Conservation (phyloP, 495 filamentous ascomycete species). For the Penicillium paxilli region DNA sequence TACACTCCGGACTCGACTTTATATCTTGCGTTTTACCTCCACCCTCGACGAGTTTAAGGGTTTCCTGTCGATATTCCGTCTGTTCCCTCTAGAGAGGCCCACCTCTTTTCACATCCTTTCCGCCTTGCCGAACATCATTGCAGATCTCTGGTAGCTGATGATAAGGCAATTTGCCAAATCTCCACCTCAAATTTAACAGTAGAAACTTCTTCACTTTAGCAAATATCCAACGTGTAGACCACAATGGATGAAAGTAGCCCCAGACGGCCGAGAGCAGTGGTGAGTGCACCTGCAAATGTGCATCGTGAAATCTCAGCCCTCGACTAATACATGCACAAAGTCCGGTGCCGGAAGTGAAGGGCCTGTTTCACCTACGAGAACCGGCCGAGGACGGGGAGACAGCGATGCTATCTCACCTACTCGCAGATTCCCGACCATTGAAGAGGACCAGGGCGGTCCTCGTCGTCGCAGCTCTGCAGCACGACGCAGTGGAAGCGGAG, state of each 20-base stretch:
- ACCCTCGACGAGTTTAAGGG: not conserved
- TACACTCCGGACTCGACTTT: not conserved
- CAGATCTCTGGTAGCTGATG: not conserved
- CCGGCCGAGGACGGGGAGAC: not conserved
- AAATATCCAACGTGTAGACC: not conserved
- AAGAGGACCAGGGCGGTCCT: conserved; percentile 1
- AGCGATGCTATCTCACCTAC: conserved; percentile 18
- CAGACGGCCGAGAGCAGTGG: conserved; percentile 6
- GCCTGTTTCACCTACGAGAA: conserved; percentile 14
- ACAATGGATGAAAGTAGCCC: conserved; percentile 8
- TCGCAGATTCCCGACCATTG: conserved; percentile 1
- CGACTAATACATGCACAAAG: not conserved
- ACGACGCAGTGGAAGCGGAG: conserved; percentile 18
- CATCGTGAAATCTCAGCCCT: too few species aligned
- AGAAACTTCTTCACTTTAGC: not conserved
- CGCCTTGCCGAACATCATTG: not conserved
- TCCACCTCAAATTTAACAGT: not conserved
- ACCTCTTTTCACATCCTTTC: not conserved
- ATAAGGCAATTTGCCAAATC: not conserved
- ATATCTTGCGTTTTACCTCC: not conserved
- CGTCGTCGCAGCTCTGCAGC: conserved; percentile 25
- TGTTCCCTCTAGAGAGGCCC: not conserved
- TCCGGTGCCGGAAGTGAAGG: conserved; percentile 6
- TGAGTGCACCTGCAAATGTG: not conserved
- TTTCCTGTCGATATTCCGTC: not conserved